phyloP scores from a whole-genome alignment of 2,329 filamentous ascomycete genomes.

The Apiospora marii region DNA sequence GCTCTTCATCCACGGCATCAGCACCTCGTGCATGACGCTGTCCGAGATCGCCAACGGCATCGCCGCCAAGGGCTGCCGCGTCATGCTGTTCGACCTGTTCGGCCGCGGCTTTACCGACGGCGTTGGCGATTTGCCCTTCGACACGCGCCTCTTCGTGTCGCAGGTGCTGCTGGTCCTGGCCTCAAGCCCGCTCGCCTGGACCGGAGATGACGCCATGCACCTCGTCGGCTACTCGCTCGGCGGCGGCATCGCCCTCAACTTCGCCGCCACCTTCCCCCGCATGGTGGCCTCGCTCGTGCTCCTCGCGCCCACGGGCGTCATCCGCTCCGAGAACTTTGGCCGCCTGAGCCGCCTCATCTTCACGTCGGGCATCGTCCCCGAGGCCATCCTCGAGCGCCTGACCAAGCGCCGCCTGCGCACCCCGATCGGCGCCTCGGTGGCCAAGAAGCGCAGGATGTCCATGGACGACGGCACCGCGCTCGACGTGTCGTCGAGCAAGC shows the following conservation, averaged over 20 bases:
- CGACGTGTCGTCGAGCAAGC: slow-evolving; percentile 26
- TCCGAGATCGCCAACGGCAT: slow-evolving; percentile 71
- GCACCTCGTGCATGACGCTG: slow-evolving; percentile 79
- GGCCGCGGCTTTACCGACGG: slow-evolving; percentile 73
- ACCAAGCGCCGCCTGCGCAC: slow-evolving; percentile 57
- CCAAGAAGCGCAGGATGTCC: slow-evolving; percentile 36
- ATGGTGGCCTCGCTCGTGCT: slow-evolving; percentile 76
- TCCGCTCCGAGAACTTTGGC: slow-evolving; percentile 64
- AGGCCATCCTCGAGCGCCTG: slow-evolving; percentile 56
- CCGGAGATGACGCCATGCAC: slow-evolving; percentile 63
- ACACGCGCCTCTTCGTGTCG: slow-evolving; percentile 75
- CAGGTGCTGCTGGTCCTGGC: slow-evolving; percentile 76
- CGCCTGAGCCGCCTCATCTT: slow-evolving; percentile 59
- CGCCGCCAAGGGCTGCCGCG: slow-evolving; percentile 74
- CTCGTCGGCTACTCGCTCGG: slow-evolving; percentile 85
- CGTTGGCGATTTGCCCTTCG: slow-evolving; percentile 72
- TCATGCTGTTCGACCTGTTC: slow-evolving; percentile 82
- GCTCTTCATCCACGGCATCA: slow-evolving; percentile 83
- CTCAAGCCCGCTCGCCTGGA: slow-evolving; percentile 76
- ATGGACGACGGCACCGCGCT: slow-evolving; percentile 28
- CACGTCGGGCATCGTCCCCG: slow-evolving; percentile 61
- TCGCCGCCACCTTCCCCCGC: slow-evolving; percentile 75
- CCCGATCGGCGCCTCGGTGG: slow-evolving; percentile 55
- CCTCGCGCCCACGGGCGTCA: slow-evolving; percentile 80
- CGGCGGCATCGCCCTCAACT: slow-evolving; percentile 78